Conservation (phyloP, 495 filamentous ascomycete genomes). For the Penicillium atrosanguineum region DNA sequence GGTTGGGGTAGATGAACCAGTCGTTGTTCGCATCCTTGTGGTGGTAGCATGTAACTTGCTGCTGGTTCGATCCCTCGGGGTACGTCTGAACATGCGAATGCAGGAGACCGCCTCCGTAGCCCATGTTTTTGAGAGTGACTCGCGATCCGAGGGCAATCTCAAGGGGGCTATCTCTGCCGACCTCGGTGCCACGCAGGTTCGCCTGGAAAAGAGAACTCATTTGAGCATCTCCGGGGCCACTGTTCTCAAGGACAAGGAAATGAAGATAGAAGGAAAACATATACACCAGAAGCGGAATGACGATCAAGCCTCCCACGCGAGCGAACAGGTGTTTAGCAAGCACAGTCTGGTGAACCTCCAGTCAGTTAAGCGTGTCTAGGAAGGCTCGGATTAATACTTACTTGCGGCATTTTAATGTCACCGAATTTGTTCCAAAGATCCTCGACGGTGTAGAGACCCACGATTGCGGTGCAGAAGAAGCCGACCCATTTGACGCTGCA, state of each 20-base stretch:
- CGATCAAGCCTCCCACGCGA: constrained; percentile 82
- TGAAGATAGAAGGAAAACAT: constrained; percentile 93
- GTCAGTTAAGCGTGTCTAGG: neutral
- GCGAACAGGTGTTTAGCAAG: constrained; percentile 75
- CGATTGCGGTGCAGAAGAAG: constrained; percentile 88
- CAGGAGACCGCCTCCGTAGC: constrained; percentile 94
- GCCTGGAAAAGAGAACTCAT: constrained; percentile 99
- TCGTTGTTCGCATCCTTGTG: constrained; percentile 99
- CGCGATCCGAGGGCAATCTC: constrained; percentile 87
- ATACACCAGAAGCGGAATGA: constrained; percentile 84
- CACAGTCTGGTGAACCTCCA: constrained; percentile 43
- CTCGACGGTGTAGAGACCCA: constrained; percentile 93
- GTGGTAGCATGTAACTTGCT: constrained; percentile 98
- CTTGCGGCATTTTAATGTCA: constrained; percentile 84
- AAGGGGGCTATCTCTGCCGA: constrained; percentile 88
- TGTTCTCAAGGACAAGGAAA: constrained; percentile 89
- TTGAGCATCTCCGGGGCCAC: constrained; percentile 93
- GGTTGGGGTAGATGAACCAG: constrained; percentile 98
- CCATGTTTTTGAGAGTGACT: constrained; percentile 97
- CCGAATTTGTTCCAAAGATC: constrained; percentile 99
- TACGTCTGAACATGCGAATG: constrained; percentile 97
- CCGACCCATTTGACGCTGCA: constrained; percentile 99
- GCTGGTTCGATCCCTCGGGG: constrained; percentile 89
- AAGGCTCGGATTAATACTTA: constrained; percentile 26
- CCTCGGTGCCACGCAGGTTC: constrained; percentile 88